Evolutionary conservation across 257 asterid genomes (phyloP).

Genomic region (Lycium barbarum): DNA sequence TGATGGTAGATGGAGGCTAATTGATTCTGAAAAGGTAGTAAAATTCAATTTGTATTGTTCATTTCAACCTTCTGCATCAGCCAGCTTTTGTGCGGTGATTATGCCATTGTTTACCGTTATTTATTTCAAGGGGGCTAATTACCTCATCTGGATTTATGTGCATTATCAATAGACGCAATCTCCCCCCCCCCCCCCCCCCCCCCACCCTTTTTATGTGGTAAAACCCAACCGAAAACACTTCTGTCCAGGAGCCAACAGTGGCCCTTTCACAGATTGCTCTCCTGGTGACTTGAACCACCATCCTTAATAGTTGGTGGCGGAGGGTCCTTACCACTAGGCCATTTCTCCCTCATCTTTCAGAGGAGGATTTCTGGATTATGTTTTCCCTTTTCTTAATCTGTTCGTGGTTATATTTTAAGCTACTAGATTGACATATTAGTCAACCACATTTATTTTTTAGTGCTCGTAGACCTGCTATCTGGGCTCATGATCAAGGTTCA

Average conservation of each 20-base stretch:
- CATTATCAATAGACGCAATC: background rate
- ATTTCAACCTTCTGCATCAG: conserved; percentile 14
- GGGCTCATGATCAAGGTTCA: background rate
- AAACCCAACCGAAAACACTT: background rate
- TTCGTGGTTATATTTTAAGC: background rate
- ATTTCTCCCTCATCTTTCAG: background rate
- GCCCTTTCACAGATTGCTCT: background rate
- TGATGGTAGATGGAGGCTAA: conserved; percentile 72
- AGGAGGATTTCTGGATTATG: background rate
- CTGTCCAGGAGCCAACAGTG: background rate
- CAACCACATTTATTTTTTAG: background rate
- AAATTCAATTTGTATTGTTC: background rate
- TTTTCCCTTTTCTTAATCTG: background rate
- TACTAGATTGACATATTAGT: background rate
- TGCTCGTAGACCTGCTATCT: background rate
- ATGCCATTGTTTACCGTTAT: background rate
- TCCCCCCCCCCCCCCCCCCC: background rate
- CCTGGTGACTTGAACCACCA: background rate
- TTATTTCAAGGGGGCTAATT: background rate
- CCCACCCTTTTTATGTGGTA: background rate
- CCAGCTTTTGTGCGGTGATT: background rate
- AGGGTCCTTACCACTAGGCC: conserved; percentile 22
- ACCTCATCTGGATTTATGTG: conserved; percentile 9
- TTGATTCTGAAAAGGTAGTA: conserved; percentile 81
- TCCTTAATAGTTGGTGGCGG: conserved; percentile 18